Evolutionary conservation across 2,329 filamentous ascomycete species (phyloP), one percentile per base, ranked within the genome.

Genomic region (Pseudocercospora crystallina): DNA sequence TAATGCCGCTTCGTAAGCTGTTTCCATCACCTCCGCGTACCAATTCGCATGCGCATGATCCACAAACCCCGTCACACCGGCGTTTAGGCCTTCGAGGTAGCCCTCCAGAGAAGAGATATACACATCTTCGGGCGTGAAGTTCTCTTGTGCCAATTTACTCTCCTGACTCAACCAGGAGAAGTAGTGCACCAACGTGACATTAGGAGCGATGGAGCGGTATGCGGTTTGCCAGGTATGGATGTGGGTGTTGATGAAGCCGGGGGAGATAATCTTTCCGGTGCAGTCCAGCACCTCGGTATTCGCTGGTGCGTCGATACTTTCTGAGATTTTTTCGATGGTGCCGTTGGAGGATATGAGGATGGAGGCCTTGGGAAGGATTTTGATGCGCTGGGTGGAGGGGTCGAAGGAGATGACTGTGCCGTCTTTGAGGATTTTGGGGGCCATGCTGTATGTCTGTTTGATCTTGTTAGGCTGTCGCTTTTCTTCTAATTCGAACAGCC

Each of bases 231-330:
- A 81, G 0, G 74, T 71, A 53, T 81, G 78, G 33, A 55, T 30
- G 32, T 83, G 80, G 0, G 79, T 82, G 62, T 82, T 77, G 50
- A 83, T 69, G 62, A 83, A 81, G 8, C 80, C 80, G 0, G 79
- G 77, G 0, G 73, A 73, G 44, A 82, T 69, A 51, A 81, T 82
- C 58, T 80, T 78, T 45, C 73, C 69, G 0, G 70, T 71, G 34
- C 73, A 74, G 54, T 82, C 73, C n/a, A 82, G 65, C 1, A 73
- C 53, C 43, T 79, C 69, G 1, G 68, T 68, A 13, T 65, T 64
- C 0, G 51, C 38, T 1, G 65, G 64, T 3, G 70, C 29, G 14
- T 47, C 58, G 17, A 54, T 48, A 2, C 44, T 41, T 12, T 63
- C 53, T 5, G 65, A 68, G 37, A 75, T 64, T 31, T 60, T 53